These are phyloP conservation scores for Arxiozyma telluris DNA, from an alignment of 1,139 yeast species.

Conservation along the genomic window DNA sequence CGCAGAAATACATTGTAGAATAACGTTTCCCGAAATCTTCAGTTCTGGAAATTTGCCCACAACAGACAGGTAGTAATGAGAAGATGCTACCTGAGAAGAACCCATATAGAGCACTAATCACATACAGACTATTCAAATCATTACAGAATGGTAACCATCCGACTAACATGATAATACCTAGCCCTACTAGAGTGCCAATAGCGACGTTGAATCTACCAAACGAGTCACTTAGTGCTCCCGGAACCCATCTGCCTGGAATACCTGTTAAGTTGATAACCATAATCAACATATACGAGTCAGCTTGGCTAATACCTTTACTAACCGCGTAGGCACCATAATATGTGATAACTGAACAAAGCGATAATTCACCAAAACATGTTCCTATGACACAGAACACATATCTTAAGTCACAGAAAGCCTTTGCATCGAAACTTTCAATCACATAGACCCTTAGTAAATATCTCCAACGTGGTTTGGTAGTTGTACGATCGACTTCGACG, in stretches of 20 bases:
- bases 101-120: constrained; percentile 45
- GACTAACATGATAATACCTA: constrained; percentile 36
- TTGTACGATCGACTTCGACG: constrained; percentile 8
- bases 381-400: constrained; percentile 36
- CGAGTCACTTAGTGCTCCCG: constrained; percentile 42
- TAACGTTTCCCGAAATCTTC: constrained; percentile 60
- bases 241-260: constrained; percentile 41
- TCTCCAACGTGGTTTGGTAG: constrained; percentile 9
- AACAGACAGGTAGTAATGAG: constrained; percentile 42
- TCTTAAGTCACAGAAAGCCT: constrained; percentile 36
- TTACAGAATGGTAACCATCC: constrained; percentile 41
- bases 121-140: constrained; percentile 35
- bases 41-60: constrained; percentile 56
- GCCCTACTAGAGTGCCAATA: constrained; percentile 33
- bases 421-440: constrained; percentile 36
- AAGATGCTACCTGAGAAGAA: constrained; percentile 44
- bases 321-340: constrained; percentile 45
- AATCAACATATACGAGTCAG: constrained; percentile 38
- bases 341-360: constrained; percentile 37
- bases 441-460: constrained; percentile 16
- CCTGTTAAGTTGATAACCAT: constrained; percentile 44
- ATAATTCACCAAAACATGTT: constrained; percentile 37
- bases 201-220: constrained; percentile 48
- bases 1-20: constrained; percentile 59
- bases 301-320: constrained; percentile 35